phyloP scores from a whole-genome alignment of 2,329 filamentous ascomycete species.

The Periconia sp. region DNA sequence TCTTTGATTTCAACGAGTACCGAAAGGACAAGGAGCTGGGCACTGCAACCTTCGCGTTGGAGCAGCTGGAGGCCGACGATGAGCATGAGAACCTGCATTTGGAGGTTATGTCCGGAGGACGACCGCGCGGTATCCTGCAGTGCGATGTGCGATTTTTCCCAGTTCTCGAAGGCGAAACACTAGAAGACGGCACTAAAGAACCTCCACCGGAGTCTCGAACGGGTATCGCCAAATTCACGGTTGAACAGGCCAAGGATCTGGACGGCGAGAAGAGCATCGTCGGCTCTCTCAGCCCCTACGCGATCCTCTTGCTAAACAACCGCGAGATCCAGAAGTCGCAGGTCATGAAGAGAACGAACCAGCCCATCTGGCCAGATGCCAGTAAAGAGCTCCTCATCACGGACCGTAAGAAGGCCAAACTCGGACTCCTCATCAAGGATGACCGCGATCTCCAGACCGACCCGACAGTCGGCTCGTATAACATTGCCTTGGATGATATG shows the following conservation, averaged over 20 bases:
- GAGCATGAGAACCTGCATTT: conserved; percentile 85
- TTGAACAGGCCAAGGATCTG: conserved; percentile 96
- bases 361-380: conserved; percentile 93
- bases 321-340: conserved; percentile 89
- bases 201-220: conserved; percentile 89
- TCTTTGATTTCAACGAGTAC: conserved; percentile 94
- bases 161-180: conserved; percentile 74
- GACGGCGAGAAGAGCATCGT: conserved; percentile 92
- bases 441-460: conserved; percentile 85
- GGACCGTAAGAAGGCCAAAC: conserved; percentile 85
- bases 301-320: conserved; percentile 84
- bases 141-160: conserved; percentile 95
- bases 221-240: conserved; percentile 89
- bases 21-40: conserved; percentile 97
- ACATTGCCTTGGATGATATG: conserved; percentile 95
- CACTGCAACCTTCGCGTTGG: conserved; percentile 81
- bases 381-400: conserved; percentile 95
- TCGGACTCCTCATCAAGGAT: conserved; percentile 94
- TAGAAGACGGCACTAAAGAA: conserved; percentile 77
- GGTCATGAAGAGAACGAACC: conserved; percentile 95
- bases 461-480: conserved; percentile 86
- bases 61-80: conserved; percentile 76
- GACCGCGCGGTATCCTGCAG: conserved; percentile 78
- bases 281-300: conserved; percentile 90
- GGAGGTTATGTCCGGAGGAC: conserved; percentile 84